Evolutionary conservation across 2,329 filamentous ascomycete genomes (phyloP).

Genomic region (Monosporascus sp.): DNA sequence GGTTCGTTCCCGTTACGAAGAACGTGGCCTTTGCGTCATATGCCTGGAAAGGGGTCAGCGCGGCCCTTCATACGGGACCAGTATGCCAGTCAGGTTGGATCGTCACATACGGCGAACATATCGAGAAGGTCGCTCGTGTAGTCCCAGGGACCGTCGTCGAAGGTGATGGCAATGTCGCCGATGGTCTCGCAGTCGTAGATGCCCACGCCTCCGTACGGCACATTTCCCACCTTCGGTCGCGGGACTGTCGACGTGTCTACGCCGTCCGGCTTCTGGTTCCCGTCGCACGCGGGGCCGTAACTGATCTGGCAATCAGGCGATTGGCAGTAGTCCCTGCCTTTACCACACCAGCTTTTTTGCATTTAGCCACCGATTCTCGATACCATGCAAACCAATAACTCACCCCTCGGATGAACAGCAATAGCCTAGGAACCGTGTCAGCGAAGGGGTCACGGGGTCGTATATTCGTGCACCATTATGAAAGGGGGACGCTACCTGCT

Average conservation of each 20-base stretch:
- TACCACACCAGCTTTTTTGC: slow-evolving; percentile 21
- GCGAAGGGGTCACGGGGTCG: background rate
- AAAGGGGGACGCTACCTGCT: background rate
- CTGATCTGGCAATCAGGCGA: slow-evolving; percentile 29
- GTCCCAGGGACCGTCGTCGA: slow-evolving; percentile 57
- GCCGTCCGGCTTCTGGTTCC: slow-evolving; percentile 38
- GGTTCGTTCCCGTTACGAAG: slow-evolving; percentile 52
- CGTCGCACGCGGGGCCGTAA: slow-evolving; percentile 42
- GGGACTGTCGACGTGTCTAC: slow-evolving; percentile 38
- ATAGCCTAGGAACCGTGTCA: slow-evolving; percentile 10
- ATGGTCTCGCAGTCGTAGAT: slow-evolving; percentile 45
- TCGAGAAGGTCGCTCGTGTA: slow-evolving; percentile 56
- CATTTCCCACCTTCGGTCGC: slow-evolving; percentile 39
- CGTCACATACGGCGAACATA: slow-evolving; percentile 27
- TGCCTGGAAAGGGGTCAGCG: slow-evolving; percentile 28
- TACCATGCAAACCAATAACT: slow-evolving; percentile 3
- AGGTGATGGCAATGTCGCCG: slow-evolving; percentile 56
- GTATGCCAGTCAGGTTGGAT: background rate
- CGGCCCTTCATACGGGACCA: background rate
- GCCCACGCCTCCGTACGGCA: slow-evolving; percentile 40
- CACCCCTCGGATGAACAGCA: slow-evolving; percentile 28
- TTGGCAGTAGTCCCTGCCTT: slow-evolving; percentile 19
- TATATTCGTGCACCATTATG: no score
- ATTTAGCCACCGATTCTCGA: slow-evolving; percentile 7
- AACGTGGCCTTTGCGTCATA: slow-evolving; percentile 58